phyloP scores from a whole-genome alignment of 305 asterid species.

The Rubia balearica region DNA sequence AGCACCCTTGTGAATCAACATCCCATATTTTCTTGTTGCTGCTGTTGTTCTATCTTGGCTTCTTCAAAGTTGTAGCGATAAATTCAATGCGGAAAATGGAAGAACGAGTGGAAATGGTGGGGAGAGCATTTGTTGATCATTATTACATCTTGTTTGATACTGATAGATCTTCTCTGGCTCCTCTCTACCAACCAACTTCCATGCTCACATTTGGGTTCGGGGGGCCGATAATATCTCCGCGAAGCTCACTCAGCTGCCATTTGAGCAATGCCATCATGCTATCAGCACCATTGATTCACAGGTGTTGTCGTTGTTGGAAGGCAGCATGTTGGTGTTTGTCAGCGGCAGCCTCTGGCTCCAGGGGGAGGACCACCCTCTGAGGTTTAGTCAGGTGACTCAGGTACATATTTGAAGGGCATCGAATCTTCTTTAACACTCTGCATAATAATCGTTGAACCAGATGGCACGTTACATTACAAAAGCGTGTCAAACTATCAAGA shows the following conservation, averaged over 20 bases:
- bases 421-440: no score
- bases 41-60: background rate
- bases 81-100: constrained; percentile 24
- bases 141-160: constrained; percentile 37
- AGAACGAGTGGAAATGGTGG: constrained; percentile 33
- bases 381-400: constrained; percentile 65
- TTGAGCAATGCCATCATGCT: constrained; percentile 37
- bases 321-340: constrained; percentile 42
- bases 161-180: constrained; percentile 27
- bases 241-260: constrained; percentile 41
- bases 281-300: constrained; percentile 50
- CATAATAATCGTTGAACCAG: no score
- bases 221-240: constrained; percentile 30
- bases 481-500: no score
- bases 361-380: constrained; percentile 45
- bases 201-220: constrained; percentile 41
- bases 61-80: background rate
- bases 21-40: constrained; percentile 1
- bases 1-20: background rate
- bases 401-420: constrained; percentile 3
- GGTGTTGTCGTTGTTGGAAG: constrained; percentile 27
- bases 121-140: constrained; percentile 43
- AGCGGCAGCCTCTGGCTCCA: constrained; percentile 46
- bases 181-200: constrained; percentile 34
- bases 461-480: no score